Conservation (phyloP, 352 stramenopile genomes). For the Hyaloperonospora arabidopsidis region DNA sequence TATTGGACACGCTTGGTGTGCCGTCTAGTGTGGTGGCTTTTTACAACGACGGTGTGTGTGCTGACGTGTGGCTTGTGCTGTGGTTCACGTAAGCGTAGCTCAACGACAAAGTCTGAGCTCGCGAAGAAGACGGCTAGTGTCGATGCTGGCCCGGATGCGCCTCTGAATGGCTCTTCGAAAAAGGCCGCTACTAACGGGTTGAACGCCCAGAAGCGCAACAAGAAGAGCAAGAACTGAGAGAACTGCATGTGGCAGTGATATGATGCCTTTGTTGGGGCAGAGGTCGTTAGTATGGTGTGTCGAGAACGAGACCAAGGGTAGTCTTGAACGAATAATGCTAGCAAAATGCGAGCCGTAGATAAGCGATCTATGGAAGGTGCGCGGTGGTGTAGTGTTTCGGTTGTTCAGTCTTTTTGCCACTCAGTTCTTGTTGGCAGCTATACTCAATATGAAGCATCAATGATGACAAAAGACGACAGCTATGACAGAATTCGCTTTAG, state of each 20-base stretch:
- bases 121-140: constrained; percentile 24
- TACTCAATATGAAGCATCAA: no score
- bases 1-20: constrained; percentile 44
- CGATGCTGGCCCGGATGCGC: constrained; percentile 16
- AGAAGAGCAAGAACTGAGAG: constrained; percentile 29
- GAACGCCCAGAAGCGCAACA: constrained; percentile 23
- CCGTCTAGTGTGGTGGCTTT: constrained; percentile 46
- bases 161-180: constrained; percentile 18
- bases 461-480: no score
- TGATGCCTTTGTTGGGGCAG: no score
- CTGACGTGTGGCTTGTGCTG: constrained; percentile 57
- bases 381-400: no score
- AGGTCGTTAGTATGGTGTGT: no score
- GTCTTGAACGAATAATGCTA: no score
- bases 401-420: no score
- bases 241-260: background rate
- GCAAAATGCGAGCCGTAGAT: no score
- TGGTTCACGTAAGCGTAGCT: constrained; percentile 33
- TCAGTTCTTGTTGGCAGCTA: no score
- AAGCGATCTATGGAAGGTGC: no score
- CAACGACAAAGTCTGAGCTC: constrained; percentile 42
- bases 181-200: constrained; percentile 16
- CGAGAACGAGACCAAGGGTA: no score
- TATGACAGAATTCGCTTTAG: no score
- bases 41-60: constrained; percentile 45